A percentile compares a stretch with the other conserved stretches of the same genome.
Evolutionary conservation across 108 stramenopile genomes (phyloP).

Genomic region (Mayamaea pseudoterrestris): DNA sequence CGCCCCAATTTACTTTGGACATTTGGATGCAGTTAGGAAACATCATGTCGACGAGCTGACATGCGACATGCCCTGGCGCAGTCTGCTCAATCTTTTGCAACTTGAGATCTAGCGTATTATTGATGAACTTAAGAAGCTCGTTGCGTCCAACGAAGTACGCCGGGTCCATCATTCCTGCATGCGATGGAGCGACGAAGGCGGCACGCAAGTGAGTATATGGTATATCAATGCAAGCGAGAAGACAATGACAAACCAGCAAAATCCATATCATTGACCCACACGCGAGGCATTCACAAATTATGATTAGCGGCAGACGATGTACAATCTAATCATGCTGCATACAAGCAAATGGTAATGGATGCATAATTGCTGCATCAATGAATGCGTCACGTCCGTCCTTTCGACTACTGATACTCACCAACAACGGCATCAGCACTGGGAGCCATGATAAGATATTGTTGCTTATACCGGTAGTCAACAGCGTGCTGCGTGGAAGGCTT

Average conservation of each 20-base stretch:
- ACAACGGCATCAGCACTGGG: too few species aligned
- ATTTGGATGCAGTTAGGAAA: conserved; percentile 90
- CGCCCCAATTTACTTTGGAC: conserved; percentile 90
- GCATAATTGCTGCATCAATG: too few species aligned
- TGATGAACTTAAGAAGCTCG: conserved; percentile 94
- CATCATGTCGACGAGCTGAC: conserved; percentile 90
- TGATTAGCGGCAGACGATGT: too few species aligned
- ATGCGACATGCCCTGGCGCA: conserved; percentile 92
- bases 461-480: too few species aligned
- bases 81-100: conserved; percentile 96
- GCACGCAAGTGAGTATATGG: background rate
- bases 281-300: too few species aligned
- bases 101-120: conserved; percentile 76
- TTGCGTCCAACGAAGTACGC: conserved; percentile 95
- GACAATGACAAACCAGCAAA: background rate
- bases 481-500: too few species aligned
- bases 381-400: too few species aligned
- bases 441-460: too few species aligned
- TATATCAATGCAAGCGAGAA: background rate
- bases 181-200: background rate
- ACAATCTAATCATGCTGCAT: too few species aligned
- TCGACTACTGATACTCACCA: too few species aligned
- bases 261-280: background rate
- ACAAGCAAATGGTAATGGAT: too few species aligned
- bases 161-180: conserved; percentile 91